A percentile compares a stretch with the other conserved stretches of the same genome.
phyloP scores from a whole-genome alignment of 345 rosid species.

The Schrenkiella parvula region DNA sequence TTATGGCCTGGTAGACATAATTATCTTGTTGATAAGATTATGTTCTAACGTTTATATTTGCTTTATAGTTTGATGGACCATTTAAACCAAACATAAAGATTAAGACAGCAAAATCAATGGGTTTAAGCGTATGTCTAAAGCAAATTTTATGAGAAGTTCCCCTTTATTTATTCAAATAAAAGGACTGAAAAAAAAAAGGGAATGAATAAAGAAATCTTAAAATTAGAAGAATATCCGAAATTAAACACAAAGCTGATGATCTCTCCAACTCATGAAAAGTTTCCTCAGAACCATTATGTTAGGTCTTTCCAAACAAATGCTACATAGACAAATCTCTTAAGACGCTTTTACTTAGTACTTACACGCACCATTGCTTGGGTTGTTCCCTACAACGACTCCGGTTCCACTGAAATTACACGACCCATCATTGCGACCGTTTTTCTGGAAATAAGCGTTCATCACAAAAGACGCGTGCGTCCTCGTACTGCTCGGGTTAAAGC shows the following conservation, averaged over 20 bases:
- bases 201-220: neutral
- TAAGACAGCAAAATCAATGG: neutral
- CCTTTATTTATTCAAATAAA: neutral
- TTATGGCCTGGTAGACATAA: conserved; percentile 3
- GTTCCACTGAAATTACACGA: conserved; percentile 51
- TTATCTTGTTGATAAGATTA: neutral
- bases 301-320: conserved; percentile 13
- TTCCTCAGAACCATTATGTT: conserved; percentile 10
- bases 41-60: neutral
- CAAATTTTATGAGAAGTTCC: neutral
- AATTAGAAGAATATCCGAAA: conserved; percentile 19
- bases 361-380: conserved; percentile 34
- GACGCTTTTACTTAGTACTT: conserved; percentile 3
- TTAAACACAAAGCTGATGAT: conserved; percentile 6
- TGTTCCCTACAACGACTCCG: conserved; percentile 33
- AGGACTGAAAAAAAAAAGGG: neutral
- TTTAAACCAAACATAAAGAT: conserved; percentile 9
- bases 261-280: conserved; percentile 14
- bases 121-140: neutral
- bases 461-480: conserved; percentile 54
- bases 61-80: conserved; percentile 19
- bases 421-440: conserved; percentile 36
- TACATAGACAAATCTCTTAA: conserved; percentile 21
- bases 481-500: conserved; percentile 52
- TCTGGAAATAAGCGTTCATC: conserved; percentile 68